Percentiles rank a stretch among this genome's conserved stretches.
Conservation (phyloP, 495 filamentous ascomycete genomes). For the Lepidopterella palustris region DNA sequence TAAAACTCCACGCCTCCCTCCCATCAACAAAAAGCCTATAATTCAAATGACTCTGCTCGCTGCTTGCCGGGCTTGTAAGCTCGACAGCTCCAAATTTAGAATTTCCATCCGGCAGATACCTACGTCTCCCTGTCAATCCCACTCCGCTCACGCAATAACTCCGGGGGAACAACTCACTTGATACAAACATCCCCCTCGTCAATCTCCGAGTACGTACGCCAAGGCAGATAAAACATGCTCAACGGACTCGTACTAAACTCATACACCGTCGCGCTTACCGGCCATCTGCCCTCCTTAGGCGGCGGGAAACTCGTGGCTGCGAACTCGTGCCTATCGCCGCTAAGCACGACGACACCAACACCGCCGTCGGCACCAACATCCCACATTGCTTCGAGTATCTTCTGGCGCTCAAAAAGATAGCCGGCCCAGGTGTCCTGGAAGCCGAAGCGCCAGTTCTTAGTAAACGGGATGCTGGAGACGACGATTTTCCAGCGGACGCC, state of each 20-base stretch:
- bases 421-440: constrained; percentile 87
- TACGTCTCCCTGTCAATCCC: too few relatives aligned
- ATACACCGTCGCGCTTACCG: constrained; percentile 56
- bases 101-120: constrained; percentile 79
- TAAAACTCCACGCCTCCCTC: constrained; percentile 59
- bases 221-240: constrained; percentile 85
- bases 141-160: too few relatives aligned
- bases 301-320: constrained; percentile 84
- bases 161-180: constrained; percentile 48
- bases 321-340: constrained; percentile 91
- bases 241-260: constrained; percentile 87
- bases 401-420: constrained; percentile 69
- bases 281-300: constrained; percentile 50
- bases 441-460: constrained; percentile 89
- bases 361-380: constrained; percentile 59
- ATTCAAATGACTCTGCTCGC: constrained; percentile 52
- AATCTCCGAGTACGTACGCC: constrained; percentile 71
- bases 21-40: constrained; percentile 83
- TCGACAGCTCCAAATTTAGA: constrained; percentile 88
- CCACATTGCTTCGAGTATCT: constrained; percentile 88
- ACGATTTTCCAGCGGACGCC: constrained; percentile 93
- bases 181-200: constrained; percentile 72
- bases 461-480: constrained; percentile 83
- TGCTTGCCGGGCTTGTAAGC: constrained; percentile 51
- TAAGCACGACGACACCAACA: constrained; percentile 74